A percentile compares a stretch with the other conserved stretches of the same genome.
phyloP scores from a whole-genome alignment of 1,284 basidiomycete genomes.

The Marasmius tenuissimus region DNA sequence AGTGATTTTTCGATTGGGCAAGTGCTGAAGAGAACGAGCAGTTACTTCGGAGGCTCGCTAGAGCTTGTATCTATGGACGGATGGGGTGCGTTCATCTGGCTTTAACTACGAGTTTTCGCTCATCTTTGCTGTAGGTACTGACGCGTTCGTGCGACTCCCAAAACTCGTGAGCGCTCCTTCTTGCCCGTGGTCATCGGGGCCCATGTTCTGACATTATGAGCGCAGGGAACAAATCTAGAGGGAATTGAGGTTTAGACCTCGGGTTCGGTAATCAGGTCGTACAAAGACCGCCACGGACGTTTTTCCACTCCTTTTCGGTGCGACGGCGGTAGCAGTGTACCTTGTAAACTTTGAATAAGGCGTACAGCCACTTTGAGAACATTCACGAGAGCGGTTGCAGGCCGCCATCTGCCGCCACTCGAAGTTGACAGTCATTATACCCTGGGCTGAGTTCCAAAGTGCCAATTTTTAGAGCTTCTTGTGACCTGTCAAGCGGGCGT shows the following conservation, averaged over 20 bases:
- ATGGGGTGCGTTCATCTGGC: conserved; percentile 55
- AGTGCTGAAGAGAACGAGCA: conserved; percentile 23
- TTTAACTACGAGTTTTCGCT: not conserved
- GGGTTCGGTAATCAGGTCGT: not conserved
- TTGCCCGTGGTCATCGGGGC: not conserved
- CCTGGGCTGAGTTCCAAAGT: too few relatives aligned
- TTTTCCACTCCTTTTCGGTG: not conserved
- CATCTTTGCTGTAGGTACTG: conserved; percentile 55
- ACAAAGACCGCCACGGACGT: not conserved
- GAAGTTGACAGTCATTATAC: too few relatives aligned
- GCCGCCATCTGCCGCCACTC: too few relatives aligned
- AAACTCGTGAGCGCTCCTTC: conserved; percentile 60
- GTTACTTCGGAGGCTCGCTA: conserved; percentile 81
- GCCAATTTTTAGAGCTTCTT: too few relatives aligned
- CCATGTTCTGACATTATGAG: conserved; percentile 7
- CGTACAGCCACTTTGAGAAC: too few relatives aligned
- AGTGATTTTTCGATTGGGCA: not conserved
- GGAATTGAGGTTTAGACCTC: conserved; percentile 65
- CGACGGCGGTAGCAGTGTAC: not conserved
- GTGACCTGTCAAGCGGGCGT: too few relatives aligned
- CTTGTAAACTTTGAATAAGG: not conserved
- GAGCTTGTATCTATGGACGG: conserved; percentile 83
- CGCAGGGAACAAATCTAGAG: conserved; percentile 80
- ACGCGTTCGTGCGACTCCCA: conserved; percentile 78
- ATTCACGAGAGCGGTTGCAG: too few relatives aligned